Percentiles rank a stretch among this genome's conserved stretches.
Evolutionary conservation across 208 protist species (phyloP).

Genomic region (Leishmania major): DNA sequence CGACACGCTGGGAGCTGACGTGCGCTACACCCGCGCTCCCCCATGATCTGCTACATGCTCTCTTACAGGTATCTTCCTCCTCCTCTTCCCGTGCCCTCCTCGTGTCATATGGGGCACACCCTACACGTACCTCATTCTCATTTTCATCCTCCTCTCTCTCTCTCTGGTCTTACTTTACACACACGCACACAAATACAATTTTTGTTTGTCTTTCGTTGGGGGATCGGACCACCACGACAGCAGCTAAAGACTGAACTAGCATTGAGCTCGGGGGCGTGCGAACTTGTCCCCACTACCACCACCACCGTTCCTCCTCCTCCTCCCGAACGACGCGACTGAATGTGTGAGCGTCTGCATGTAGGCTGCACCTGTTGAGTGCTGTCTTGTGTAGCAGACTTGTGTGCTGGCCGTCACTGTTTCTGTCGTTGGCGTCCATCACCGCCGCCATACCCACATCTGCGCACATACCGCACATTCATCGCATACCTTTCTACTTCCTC

Average conservation of each 20-base stretch:
- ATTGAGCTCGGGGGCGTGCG: neutral
- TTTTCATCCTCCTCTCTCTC: neutral
- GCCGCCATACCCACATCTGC: slow-evolving; percentile 2
- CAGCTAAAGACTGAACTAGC: neutral
- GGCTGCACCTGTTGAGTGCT: neutral
- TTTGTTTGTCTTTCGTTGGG: neutral
- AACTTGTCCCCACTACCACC: neutral
- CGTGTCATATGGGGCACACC: neutral
- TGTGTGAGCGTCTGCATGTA: neutral
- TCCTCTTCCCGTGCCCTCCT: neutral
- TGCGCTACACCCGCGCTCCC: neutral
- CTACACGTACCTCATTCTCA: neutral
- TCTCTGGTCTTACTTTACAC: neutral
- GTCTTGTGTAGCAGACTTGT: slow-evolving; percentile 1
- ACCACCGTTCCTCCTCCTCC: neutral
- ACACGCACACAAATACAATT: neutral
- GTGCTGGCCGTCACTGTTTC: neutral
- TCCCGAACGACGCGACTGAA: neutral
- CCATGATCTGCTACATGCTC: neutral
- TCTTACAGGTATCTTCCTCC: neutral
- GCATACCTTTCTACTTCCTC: neutral
- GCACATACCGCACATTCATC: neutral
- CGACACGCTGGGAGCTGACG: neutral
- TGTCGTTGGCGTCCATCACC: neutral
- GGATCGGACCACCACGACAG: neutral